Base-by-base conservation (phyloP, 331 rosid genomes). In the Malus hybrid region DNA sequence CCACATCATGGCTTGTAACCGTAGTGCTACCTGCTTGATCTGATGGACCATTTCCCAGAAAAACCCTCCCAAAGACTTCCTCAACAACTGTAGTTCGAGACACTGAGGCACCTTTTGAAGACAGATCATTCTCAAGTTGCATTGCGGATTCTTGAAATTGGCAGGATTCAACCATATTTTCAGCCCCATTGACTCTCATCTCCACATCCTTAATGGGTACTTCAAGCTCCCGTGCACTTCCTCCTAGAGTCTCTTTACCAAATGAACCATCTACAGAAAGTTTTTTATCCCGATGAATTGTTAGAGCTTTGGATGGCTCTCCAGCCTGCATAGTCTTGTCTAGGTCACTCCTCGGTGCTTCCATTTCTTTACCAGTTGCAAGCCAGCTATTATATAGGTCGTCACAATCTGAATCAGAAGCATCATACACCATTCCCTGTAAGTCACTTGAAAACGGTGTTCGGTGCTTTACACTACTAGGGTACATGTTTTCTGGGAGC, bases 341-440 rank as follows among this genome's bases (percentile, higher is more conserved):
- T 20, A 66, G 83, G 75, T 75, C 52, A n/a, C 76, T 50, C n/a
- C 62, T 80, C 33, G 88, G 64, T 50, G 39, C 74, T 70, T 65
- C 87, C 7, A 75, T 65, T 78, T 80, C 92, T 18, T 75, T 74
- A 36, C 74, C 86, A 54, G 77, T 67, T 80, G 71, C 85, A 55
- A 90, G 74, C 92, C 88, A 90, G 78, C 69, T 70, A 1, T 80
- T 71, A 71, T 61, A 78, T 39, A 82, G 79, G 36, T 74, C 78
- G 80, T 93, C 88, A 6, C 76, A 81, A n/a, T 85, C 85, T 15
- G 60, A 59, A 75, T 85, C 83, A 5, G 76, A 73, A 76, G 79
- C 70, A 78, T 71, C 73, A 52, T 65, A 64, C 67, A 66, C 79
- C 68, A 65, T 69, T 68, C 73, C 83, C 6, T 76, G 82, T 13